Evolutionary conservation across 768 basidiomycete genomes (phyloP).

Genomic region (Mycena haematopus): DNA sequence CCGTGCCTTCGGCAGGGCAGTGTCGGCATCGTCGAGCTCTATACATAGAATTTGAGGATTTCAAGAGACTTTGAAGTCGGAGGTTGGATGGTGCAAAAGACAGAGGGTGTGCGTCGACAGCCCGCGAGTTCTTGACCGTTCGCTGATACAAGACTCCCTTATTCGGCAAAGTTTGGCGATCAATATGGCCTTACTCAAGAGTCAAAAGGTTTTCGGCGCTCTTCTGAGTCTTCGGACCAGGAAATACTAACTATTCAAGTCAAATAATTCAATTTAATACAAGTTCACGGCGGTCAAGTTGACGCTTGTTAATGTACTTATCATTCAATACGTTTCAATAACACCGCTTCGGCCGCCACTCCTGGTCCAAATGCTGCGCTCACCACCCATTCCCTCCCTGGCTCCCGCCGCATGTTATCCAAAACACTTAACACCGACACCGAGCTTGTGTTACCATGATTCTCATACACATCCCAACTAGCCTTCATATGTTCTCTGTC

Average conservation of each 20-base stretch:
- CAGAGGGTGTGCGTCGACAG: too few species aligned
- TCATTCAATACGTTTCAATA: slow-evolving; percentile 7
- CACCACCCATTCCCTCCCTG: slow-evolving; percentile 22
- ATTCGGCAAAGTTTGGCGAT: too few species aligned
- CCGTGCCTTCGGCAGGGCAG: background rate
- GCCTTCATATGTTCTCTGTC: slow-evolving; percentile 13
- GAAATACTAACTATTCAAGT: too few species aligned
- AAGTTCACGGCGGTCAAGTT: too few species aligned
- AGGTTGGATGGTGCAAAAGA: background rate
- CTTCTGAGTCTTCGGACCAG: too few species aligned
- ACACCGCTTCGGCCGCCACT: slow-evolving; percentile 2
- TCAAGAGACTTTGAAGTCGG: too few species aligned
- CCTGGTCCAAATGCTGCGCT: slow-evolving; percentile 22
- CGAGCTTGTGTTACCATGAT: slow-evolving; percentile 25
- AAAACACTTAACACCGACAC: slow-evolving; percentile 14
- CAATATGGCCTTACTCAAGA: too few species aligned
- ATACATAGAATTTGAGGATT: background rate
- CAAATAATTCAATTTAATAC: too few species aligned
- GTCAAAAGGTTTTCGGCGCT: too few species aligned
- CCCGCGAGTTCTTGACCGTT: too few species aligned
- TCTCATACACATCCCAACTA: slow-evolving; percentile 25
- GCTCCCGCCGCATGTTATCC: background rate
- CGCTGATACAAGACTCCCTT: too few species aligned
- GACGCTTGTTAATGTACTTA: background rate
- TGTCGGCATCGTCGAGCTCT: background rate